These are phyloP conservation scores for Calocybe cyanea DNA, from an alignment of 768 basidiomycete species.

Conservation along the genomic window DNA sequence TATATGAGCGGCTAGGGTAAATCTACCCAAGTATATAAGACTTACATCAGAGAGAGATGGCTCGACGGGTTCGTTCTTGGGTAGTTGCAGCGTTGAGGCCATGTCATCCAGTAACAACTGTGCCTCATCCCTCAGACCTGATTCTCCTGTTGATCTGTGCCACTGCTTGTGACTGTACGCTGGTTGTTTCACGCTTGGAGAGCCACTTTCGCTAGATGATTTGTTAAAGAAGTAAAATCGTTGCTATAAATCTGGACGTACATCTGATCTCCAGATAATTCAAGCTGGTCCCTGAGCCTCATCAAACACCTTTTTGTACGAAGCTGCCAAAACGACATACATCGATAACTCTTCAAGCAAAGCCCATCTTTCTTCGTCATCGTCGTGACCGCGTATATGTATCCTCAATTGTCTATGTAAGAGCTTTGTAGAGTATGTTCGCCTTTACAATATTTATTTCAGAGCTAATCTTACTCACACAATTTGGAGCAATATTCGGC, in stretches of 20 bases:
- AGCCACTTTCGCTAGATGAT: background rate
- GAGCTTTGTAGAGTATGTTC: no score
- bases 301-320: background rate
- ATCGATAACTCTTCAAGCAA: constrained; percentile 25
- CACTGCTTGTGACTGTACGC: constrained; percentile 3
- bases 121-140: constrained; percentile 7
- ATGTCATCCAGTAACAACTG: constrained; percentile 14
- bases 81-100: constrained; percentile 7
- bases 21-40: background rate
- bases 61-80: constrained; percentile 17
- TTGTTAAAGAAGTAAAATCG: background rate
- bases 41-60: constrained; percentile 13
- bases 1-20: no score
- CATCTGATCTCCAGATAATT: constrained; percentile 4
- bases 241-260: constrained; percentile 2
- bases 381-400: constrained; percentile 10
- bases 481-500: constrained; percentile 6
- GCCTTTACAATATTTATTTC: background rate
- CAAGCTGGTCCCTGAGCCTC: constrained; percentile 4
- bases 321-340: constrained; percentile 16
- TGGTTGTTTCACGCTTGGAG: no score
- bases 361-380: constrained; percentile 4
- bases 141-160: background rate
- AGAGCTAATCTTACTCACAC: background rate
- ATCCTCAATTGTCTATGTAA: constrained; percentile 17